Percentiles rank a stretch among this genome's conserved stretches.
Conservation (phyloP, 495 filamentous ascomycete genomes). For the Umbilicaria muhlenbergii region DNA sequence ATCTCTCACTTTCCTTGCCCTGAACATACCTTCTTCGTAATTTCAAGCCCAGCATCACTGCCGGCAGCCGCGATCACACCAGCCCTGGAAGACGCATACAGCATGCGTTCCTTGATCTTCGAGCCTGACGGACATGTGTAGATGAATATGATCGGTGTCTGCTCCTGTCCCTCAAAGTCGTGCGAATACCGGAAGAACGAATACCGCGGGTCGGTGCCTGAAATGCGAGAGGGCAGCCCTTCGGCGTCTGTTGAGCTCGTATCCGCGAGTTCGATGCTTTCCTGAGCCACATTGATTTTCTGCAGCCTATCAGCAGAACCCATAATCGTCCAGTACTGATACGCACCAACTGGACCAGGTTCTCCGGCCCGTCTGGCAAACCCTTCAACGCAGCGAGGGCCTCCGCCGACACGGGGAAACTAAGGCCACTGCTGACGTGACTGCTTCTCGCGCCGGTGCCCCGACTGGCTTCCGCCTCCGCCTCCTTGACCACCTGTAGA, state of each 20-base stretch:
- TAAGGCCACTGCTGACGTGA: slow-evolving; percentile 39
- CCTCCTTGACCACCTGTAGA: slow-evolving; percentile 59
- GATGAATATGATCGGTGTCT: slow-evolving; percentile 68
- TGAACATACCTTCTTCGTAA: slow-evolving; percentile 52
- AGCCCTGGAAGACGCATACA: slow-evolving; percentile 74
- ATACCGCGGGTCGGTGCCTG: slow-evolving; percentile 71
- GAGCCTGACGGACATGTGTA: slow-evolving; percentile 76
- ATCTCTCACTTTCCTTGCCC: slow-evolving; percentile 16
- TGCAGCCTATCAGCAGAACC: slow-evolving; percentile 12
- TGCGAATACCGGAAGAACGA: slow-evolving; percentile 69
- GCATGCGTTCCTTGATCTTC: slow-evolving; percentile 86
- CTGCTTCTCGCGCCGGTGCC: slow-evolving; percentile 45
- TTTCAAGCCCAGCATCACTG: slow-evolving; percentile 50
- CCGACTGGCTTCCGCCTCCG: slow-evolving; percentile 60
- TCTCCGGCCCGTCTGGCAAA: slow-evolving; percentile 37
- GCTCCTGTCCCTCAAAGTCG: slow-evolving; percentile 32
- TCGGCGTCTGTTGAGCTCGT: slow-evolving; percentile 6
- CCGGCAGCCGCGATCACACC: slow-evolving; percentile 52
- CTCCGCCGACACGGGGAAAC: slow-evolving; percentile 52
- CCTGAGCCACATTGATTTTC: slow-evolving; percentile 61
- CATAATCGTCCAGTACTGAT: background rate
- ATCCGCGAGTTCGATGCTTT: slow-evolving; percentile 57
- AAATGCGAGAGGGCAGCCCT: slow-evolving; percentile 42
- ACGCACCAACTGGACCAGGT: slow-evolving; percentile 70
- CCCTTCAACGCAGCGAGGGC: slow-evolving; percentile 49